phyloP scores from a whole-genome alignment of 306 rosid genomes.

The Vigna reflexopilosa region DNA sequence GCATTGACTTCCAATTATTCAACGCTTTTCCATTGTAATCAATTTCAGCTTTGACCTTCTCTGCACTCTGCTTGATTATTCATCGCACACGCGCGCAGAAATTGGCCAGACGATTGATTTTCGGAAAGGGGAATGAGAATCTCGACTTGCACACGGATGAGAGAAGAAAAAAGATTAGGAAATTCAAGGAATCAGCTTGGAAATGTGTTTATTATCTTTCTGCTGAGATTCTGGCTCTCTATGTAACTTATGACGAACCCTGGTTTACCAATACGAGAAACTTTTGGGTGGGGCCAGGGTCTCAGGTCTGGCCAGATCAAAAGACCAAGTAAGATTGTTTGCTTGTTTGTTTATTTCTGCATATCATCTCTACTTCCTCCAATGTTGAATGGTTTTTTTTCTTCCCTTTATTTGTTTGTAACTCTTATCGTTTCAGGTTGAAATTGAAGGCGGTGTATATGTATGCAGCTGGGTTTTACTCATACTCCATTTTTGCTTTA shows the following conservation, averaged over 20 bases:
- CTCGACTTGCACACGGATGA: conserved; percentile 59
- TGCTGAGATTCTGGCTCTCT: conserved; percentile 79
- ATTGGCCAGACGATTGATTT: conserved; percentile 70
- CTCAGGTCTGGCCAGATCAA: conserved; percentile 99
- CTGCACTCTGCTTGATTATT: not conserved
- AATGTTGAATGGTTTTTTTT: conserved; percentile 10
- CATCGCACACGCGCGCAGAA: conserved; percentile 48
- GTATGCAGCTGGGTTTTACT: conserved; percentile 91
- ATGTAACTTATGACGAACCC: conserved; percentile 84
- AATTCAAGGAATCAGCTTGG: conserved; percentile 99
- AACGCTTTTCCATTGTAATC: not conserved
- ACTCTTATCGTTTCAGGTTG: conserved; percentile 67
- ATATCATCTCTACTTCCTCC: not conserved
- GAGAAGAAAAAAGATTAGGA: conserved; percentile 76
- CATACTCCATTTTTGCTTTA: conserved; percentile 96
- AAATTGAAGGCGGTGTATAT: conserved; percentile 89
- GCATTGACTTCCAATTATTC: not conserved
- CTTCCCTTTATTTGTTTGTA: conserved; percentile 20
- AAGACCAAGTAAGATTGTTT: conserved; percentile 66
- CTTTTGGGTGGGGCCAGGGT: conserved; percentile 98
- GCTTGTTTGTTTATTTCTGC: conserved; percentile 27
- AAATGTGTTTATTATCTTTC: conserved; percentile 90
- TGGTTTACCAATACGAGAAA: conserved; percentile 85
- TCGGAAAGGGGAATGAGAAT: conserved; percentile 65
- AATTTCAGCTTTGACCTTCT: not conserved